Conservation (phyloP, 75 land plant genomes). For the Cupressus sempervirens region DNA sequence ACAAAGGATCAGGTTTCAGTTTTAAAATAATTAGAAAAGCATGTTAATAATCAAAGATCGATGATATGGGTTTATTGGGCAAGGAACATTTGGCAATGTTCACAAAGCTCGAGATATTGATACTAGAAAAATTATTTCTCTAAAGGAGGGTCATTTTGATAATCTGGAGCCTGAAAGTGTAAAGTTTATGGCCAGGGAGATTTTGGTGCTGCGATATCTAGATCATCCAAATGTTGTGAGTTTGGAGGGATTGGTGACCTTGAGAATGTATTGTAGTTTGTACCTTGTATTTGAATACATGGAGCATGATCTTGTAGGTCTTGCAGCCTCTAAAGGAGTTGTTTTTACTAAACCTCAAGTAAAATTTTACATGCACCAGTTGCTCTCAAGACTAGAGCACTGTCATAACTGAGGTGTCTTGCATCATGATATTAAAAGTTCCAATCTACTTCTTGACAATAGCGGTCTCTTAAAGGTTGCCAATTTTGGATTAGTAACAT, state of each 20-base stretch:
- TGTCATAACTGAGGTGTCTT: conserved; percentile 56
- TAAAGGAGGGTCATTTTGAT: conserved; percentile 84
- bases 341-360: conserved; percentile 75
- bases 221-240: conserved; percentile 88
- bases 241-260: conserved; percentile 79
- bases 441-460: conserved; percentile 42
- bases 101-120: conserved; percentile 80
- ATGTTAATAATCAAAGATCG: conserved; percentile 25
- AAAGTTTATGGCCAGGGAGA: conserved; percentile 90
- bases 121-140: conserved; percentile 66
- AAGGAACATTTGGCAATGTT: conserved; percentile 88
- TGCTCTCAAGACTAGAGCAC: conserved; percentile 53
- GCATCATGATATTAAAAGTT: conserved; percentile 40
- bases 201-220: conserved; percentile 66
- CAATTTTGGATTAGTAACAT: conserved; percentile 54
- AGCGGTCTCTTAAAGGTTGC: conserved; percentile 52
- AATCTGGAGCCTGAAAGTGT: conserved; percentile 92
- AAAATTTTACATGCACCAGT: conserved; percentile 55
- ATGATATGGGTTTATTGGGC: no score
- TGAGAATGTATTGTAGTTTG: conserved; percentile 69
- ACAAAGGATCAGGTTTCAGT: conserved; percentile 43
- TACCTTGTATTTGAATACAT: conserved; percentile 86
- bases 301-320: conserved; percentile 90
- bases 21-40: conserved; percentile 50
- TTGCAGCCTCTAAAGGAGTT: conserved; percentile 58